phyloP scores from a whole-genome alignment of 768 basidiomycete genomes.

The Termitomyces sp. region DNA sequence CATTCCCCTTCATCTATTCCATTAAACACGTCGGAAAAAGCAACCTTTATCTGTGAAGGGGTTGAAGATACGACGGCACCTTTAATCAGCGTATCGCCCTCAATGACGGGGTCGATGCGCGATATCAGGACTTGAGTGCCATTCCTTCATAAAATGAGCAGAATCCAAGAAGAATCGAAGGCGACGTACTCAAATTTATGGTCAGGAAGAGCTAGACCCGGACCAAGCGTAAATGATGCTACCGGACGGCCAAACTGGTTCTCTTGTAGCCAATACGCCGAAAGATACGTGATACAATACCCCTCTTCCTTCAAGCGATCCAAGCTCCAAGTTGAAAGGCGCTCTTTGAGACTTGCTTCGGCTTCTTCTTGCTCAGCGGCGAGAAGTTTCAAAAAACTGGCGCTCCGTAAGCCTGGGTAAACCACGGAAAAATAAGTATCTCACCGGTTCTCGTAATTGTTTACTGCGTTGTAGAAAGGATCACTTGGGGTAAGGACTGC shows the following conservation, averaged over 20 bases:
- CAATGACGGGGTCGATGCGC: slow-evolving; percentile 48
- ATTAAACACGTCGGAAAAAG: slow-evolving; percentile 43
- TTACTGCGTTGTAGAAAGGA: slow-evolving; percentile 42
- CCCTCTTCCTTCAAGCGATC: slow-evolving; percentile 60
- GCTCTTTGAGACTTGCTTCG: slow-evolving; percentile 51
- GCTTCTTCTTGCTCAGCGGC: slow-evolving; percentile 61
- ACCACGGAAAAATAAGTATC: slow-evolving; percentile 11
- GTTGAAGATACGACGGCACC: slow-evolving; percentile 51
- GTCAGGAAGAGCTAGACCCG: slow-evolving; percentile 56
- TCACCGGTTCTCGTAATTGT: slow-evolving; percentile 51
- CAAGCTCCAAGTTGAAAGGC: slow-evolving; percentile 64
- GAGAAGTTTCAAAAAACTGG: slow-evolving; percentile 43
- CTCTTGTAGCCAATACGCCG: slow-evolving; percentile 64
- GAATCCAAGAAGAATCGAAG: background rate
- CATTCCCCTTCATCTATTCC: slow-evolving; percentile 44
- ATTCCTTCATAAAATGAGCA: slow-evolving; percentile 36
- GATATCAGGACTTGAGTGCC: slow-evolving; percentile 68
- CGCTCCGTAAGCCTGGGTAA: background rate
- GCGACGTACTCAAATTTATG: slow-evolving; percentile 64
- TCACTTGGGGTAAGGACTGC: slow-evolving; percentile 28
- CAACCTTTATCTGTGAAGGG: slow-evolving; percentile 48
- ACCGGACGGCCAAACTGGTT: slow-evolving; percentile 59
- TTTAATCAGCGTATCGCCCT: slow-evolving; percentile 38
- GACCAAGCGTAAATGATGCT: slow-evolving; percentile 59
- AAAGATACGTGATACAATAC: slow-evolving; percentile 61